A percentile compares a stretch with the other conserved stretches of the same genome.
Evolutionary conservation across 768 basidiomycete species (phyloP).

Genomic region (Boletus patriciae): DNA sequence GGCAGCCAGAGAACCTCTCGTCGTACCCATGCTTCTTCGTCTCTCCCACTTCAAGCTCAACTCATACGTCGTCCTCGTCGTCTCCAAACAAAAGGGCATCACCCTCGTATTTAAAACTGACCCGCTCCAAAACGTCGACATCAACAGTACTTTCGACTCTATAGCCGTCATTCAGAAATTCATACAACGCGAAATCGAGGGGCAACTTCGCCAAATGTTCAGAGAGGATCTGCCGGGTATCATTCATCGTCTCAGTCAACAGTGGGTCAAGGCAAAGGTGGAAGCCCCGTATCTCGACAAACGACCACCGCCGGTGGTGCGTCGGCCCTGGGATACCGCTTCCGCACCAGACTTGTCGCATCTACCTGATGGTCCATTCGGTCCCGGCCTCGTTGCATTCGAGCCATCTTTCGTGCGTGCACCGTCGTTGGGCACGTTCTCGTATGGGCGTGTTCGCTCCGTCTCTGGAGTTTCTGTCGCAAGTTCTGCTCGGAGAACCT

Average conservation of each 20-base stretch:
- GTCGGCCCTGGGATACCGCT: constrained; percentile 38
- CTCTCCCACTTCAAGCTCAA: constrained; percentile 93
- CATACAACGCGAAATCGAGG: constrained; percentile 96
- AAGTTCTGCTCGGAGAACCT: constrained; percentile 31
- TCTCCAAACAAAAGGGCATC: constrained; percentile 96
- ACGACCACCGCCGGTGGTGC: constrained; percentile 39
- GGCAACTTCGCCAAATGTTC: constrained; percentile 97
- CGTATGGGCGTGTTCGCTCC: constrained; percentile 37
- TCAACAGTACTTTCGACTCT: constrained; percentile 96
- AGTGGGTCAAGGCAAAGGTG: constrained; percentile 93
- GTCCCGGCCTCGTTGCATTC: constrained; percentile 8
- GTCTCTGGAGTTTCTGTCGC: constrained; percentile 43
- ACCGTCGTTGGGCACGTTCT: constrained; percentile 19
- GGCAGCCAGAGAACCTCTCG: constrained; percentile 90
- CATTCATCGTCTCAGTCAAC: constrained; percentile 92
- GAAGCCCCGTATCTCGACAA: constrained; percentile 84
- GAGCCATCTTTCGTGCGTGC: constrained; percentile 30
- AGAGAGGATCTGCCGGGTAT: constrained; percentile 95
- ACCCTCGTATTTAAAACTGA: constrained; percentile 99
- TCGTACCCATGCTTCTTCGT: constrained; percentile 97
- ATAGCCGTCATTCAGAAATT: constrained; percentile 98
- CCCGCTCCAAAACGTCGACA: constrained; percentile 95
- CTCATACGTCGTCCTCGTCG: constrained; percentile 96
- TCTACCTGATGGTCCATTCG: constrained; percentile 19
- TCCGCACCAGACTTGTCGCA: constrained; percentile 43